Conservation (phyloP, 495 filamentous ascomycete species). For the Penicillium odoratum region DNA sequence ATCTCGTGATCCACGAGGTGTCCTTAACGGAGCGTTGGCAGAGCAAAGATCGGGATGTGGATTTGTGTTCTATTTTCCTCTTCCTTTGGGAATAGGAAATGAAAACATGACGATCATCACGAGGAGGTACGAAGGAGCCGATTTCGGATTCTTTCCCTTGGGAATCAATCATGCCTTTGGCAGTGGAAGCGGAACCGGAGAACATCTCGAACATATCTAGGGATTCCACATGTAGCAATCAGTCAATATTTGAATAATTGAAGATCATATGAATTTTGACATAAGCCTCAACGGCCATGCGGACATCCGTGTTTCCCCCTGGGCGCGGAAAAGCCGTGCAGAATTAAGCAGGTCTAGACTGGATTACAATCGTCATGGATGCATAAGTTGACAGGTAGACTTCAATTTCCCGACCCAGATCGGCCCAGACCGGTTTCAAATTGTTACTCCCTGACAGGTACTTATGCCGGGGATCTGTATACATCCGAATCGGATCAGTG, state of each 20-base stretch:
- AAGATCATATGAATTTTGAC: neutral
- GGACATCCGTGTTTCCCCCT: neutral
- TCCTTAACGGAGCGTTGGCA: slow-evolving; percentile 78
- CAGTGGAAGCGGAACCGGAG: slow-evolving; percentile 70
- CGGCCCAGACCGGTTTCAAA: slow-evolving; percentile 6
- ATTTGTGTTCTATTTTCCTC: slow-evolving; percentile 15
- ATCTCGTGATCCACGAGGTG: slow-evolving; percentile 52
- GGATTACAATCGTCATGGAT: neutral
- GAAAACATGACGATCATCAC: slow-evolving; percentile 10
- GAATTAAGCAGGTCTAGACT: slow-evolving; percentile 4
- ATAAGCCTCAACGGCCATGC: slow-evolving; percentile 10
- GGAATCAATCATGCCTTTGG: slow-evolving; percentile 22
- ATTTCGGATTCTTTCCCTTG: slow-evolving; percentile 46
- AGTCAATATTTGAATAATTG: neutral
- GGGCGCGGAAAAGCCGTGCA: neutral
- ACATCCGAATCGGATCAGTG: neutral
- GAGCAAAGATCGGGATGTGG: slow-evolving; percentile 43
- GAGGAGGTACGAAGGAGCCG: slow-evolving; percentile 67
- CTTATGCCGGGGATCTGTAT: slow-evolving; percentile 6
- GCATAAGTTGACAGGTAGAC: slow-evolving; percentile 1
- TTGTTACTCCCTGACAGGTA: slow-evolving; percentile 4
- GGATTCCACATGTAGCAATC: slow-evolving; percentile 7
- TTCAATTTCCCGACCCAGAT: slow-evolving; percentile 7
- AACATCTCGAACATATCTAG: slow-evolving; percentile 61
- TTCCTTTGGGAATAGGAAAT: neutral